Percentiles rank a stretch among this genome's conserved stretches.
Evolutionary conservation across 805 yeast genomes (phyloP).

Genomic region (Saccharomycopsis synnaedendra): DNA sequence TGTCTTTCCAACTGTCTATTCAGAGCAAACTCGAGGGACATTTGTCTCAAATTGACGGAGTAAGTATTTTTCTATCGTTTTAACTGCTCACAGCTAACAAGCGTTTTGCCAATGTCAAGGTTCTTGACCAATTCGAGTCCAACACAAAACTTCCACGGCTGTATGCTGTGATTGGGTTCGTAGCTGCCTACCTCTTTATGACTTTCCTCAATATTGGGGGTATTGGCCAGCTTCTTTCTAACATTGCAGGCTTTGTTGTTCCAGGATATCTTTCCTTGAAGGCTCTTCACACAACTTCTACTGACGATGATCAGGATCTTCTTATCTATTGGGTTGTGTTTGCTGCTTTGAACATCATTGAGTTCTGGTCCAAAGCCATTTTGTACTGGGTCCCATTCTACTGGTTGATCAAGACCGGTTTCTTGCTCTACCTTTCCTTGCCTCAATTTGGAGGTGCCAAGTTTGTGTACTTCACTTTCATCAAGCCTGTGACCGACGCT

Average conservation of each 20-base stretch:
- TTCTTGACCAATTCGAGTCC: constrained; percentile 30
- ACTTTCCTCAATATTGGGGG: constrained; percentile 90
- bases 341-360: constrained; percentile 81
- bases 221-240: constrained; percentile 86
- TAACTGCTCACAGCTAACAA: not conserved
- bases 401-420: constrained; percentile 84
- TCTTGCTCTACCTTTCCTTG: constrained; percentile 77
- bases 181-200: constrained; percentile 56
- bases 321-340: constrained; percentile 98
- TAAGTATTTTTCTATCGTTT: constrained; percentile 4
- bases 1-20: constrained; percentile 11
- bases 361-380: constrained; percentile 91
- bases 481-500: constrained; percentile 52
- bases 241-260: constrained; percentile 79
- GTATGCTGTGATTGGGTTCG: constrained; percentile 63
- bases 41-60: constrained; percentile 17
- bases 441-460: constrained; percentile 86
- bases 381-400: constrained; percentile 95
- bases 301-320: constrained; percentile 75
- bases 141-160: constrained; percentile 63
- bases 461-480: constrained; percentile 47
- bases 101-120: constrained; percentile 23
- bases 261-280: constrained; percentile 84
- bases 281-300: constrained; percentile 64
- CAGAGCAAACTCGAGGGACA: constrained; percentile 12